Conservation (phyloP, 192 early-diverging fungal genomes). For the Backusella westeae region DNA sequence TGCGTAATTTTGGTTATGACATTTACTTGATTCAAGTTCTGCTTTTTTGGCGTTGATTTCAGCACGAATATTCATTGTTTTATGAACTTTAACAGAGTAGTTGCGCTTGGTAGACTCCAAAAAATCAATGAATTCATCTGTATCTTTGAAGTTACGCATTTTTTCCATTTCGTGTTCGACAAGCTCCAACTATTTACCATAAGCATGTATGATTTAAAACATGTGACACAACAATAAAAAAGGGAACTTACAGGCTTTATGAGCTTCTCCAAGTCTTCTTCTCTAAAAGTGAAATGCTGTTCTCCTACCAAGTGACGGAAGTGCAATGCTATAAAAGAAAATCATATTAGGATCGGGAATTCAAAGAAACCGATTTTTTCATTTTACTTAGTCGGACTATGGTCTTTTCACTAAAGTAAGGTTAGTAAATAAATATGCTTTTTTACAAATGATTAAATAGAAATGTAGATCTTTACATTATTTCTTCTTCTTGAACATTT, state of each 20-base stretch:
- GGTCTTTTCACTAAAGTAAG: background rate
- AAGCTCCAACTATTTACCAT: slow-evolving; percentile 18
- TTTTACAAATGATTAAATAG: background rate
- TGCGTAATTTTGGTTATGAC: background rate
- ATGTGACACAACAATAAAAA: background rate
- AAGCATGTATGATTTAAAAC: background rate
- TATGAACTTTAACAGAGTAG: slow-evolving; percentile 35
- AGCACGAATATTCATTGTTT: slow-evolving; percentile 18
- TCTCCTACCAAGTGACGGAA: slow-evolving; percentile 32
- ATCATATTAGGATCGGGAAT: background rate
- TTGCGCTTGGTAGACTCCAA: slow-evolving; percentile 25
- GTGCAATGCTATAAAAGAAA: slow-evolving; percentile 25
- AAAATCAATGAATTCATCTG: slow-evolving; percentile 32
- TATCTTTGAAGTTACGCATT: slow-evolving; percentile 15
- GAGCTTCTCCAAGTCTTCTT: background rate
- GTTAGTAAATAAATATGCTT: slow-evolving; percentile 4
- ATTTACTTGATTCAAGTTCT: slow-evolving; percentile 1
- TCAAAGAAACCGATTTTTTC: background rate
- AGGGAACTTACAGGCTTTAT: slow-evolving; percentile 12
- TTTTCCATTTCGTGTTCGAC: slow-evolving; percentile 4
- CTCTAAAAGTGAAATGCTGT: slow-evolving; percentile 20
- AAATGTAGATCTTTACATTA: slow-evolving; percentile 3
- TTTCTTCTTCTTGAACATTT: background rate
- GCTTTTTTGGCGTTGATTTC: slow-evolving; percentile 7
- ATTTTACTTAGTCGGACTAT: background rate